Base-by-base conservation (phyloP, 495 filamentous ascomycete genomes). In the Penicillium coffeae region DNA sequence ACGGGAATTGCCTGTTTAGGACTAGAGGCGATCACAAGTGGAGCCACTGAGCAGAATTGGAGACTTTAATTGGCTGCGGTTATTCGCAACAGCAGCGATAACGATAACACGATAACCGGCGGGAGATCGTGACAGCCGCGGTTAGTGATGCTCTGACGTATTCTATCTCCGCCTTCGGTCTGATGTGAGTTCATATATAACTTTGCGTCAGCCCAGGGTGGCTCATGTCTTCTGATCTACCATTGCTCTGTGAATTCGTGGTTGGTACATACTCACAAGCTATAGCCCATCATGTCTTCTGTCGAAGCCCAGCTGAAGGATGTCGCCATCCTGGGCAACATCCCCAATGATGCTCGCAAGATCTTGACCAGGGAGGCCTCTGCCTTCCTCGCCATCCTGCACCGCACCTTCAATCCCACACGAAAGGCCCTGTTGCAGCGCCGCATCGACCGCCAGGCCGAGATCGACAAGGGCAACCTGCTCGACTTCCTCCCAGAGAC, bases 401-500 rank as follows among this genome's bases (percentile, higher is more conserved):
- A 98, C 70, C 85, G 91, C 55, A 86, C 89, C 33, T 98, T 97
- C 82, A 95, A 97, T 69, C 64, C 66, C 35, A 95, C 85, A 34
- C 88, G 93, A 71, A 95, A 96, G 70, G 78, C 84, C 18, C 82
- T 98, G 34, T 81, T 98, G 18, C 83, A 96, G 67, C 86, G 90
- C 58, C 89, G 93, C 45, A 75, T 84, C 56, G 72, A 84, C 52
- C 89, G 94, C 65, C 93, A 99, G 76, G 87, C 87, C 48, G 90
- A 96, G 77, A 84, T 97, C 51, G 94, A 99, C 74, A 88, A 86
- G 67, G 93, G 93, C 50, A 62, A 78, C 27, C 79, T 96, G n/a
- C 90, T 85, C 48, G 90, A 96, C 71, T 99, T 99, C 77, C 83
- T 97, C 27, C 88, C 91, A 52, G 89, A 97, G 80, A 97, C 94